These are phyloP conservation scores for Colletotrichum sp. DNA, from an alignment of 2,329 filamentous ascomycete species.

Conservation along the genomic window DNA sequence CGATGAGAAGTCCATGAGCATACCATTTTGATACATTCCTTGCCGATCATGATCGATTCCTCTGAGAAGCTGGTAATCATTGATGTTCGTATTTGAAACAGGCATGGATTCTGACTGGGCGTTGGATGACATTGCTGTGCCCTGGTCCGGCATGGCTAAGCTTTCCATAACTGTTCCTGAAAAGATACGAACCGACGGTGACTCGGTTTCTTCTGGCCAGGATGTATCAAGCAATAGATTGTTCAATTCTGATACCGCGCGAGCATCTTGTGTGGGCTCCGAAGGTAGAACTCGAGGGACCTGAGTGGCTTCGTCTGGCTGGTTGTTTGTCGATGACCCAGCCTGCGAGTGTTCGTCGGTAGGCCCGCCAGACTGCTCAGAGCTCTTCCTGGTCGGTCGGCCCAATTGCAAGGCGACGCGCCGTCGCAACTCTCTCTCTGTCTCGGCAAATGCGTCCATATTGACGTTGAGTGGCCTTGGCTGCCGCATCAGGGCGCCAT, in stretches of 20 bases:
- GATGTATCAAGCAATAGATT: background rate
- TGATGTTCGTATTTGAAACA: background rate
- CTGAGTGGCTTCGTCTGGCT: background rate
- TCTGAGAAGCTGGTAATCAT: background rate
- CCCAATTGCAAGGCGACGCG: background rate
- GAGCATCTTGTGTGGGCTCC: background rate
- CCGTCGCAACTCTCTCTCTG: slow-evolving; percentile 1
- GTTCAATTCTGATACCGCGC: background rate
- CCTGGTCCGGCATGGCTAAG: background rate
- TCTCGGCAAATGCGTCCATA: background rate
- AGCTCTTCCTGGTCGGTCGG: background rate
- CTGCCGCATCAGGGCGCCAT: background rate
- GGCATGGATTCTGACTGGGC: background rate
- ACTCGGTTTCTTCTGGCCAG: background rate
- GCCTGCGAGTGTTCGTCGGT: background rate
- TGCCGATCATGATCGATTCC: background rate
- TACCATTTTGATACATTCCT: background rate
- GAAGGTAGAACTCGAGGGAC: background rate
- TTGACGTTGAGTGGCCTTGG: background rate
- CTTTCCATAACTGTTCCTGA: background rate
- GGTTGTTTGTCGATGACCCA: background rate
- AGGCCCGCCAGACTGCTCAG: background rate
- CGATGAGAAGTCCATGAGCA: background rate
- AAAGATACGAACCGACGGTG: background rate
- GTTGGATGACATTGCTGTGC: background rate